Evolutionary conservation across 805 yeast species (phyloP).

Genomic region (Saturnispora hagleri): DNA sequence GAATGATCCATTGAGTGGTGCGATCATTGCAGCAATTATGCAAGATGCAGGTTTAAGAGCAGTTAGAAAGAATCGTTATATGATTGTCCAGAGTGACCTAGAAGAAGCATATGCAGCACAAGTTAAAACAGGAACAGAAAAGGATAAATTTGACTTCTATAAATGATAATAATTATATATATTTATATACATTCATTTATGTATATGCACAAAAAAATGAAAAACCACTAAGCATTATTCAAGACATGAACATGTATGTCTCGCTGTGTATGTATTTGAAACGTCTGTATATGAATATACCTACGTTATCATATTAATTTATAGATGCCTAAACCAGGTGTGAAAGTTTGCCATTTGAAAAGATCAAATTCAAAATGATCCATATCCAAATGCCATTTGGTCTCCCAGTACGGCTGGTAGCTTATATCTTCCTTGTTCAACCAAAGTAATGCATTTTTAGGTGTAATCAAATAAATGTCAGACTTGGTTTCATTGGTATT

Average conservation of each 20-base stretch:
- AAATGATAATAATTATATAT: constrained; percentile 38
- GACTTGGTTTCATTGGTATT: background rate
- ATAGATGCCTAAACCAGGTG: constrained; percentile 60
- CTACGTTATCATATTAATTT: constrained; percentile 12
- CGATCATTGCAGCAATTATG: constrained; percentile 97
- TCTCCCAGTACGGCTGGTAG: constrained; percentile 25
- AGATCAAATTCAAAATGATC: constrained; percentile 59
- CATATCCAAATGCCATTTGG: constrained; percentile 50
- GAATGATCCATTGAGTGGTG: constrained; percentile 96
- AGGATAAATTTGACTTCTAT: constrained; percentile 95
- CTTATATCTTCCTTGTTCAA: background rate
- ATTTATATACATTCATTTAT: background rate
- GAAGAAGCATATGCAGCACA: constrained; percentile 97
- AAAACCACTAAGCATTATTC: no score
- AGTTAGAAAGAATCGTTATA: constrained; percentile 95
- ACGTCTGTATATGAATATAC: no score
- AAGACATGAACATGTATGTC: background rate
- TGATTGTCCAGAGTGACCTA: constrained; percentile 88
- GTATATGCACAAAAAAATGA: background rate
- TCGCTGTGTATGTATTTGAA: background rate
- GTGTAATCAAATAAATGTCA: constrained; percentile 20
- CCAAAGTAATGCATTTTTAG: constrained; percentile 21
- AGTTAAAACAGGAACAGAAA: constrained; percentile 92
- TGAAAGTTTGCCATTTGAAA: constrained; percentile 32
- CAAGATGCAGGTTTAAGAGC: constrained; percentile 99